Evolutionary conservation across 768 basidiomycete genomes (phyloP), one percentile per base, ranked within the genome.

Genomic region (Inosperma sp.): DNA sequence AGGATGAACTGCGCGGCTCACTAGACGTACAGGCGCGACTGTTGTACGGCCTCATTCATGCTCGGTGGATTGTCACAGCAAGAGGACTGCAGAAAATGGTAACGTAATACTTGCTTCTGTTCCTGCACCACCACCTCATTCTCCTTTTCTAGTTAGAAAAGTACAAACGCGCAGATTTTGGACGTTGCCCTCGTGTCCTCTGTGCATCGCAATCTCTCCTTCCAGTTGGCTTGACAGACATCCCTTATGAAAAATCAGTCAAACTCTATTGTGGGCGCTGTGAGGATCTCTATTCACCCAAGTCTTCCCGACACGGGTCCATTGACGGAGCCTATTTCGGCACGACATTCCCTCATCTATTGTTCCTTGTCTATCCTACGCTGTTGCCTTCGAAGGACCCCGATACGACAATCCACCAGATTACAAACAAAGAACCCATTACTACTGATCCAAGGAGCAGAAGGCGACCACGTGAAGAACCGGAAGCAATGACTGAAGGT

Each of bases 321-420:
- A 97, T 99, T 64, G 96, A 99, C 65, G 95, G 96, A 23, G 96
- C 96, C 2, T 99, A 95, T 71, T 99, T 99, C 60, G 96, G 96
- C 53, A 95, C 93, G 0, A 96, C 94, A 1, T 97, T 98, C 75
- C 93, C 94, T 0, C 95, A 97, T 66, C 83, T 99, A 48, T 75
- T 97, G 41, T 96, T 94, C 74, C 91, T 98, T 75, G 93, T 97
- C 29, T 97, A 98, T 67, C 94, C 96, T 0, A 82, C 85, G 39
- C 82, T 97, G 56, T 86, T 96, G 35, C 92, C 95, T 44, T 42
- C 59, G 56, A 58, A 62, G 59, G 56, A 56, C 45, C 52, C 54
- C 48, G 59, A 57, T 39, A 30, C 42, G 29, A 51, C 50, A 8
- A n/a, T 43, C 26, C 25, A 51, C 27, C 49, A 25, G 14, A 37